Evolutionary conservation across 495 filamentous ascomycete species (phyloP).

Genomic region (Daldinia childiae): DNA sequence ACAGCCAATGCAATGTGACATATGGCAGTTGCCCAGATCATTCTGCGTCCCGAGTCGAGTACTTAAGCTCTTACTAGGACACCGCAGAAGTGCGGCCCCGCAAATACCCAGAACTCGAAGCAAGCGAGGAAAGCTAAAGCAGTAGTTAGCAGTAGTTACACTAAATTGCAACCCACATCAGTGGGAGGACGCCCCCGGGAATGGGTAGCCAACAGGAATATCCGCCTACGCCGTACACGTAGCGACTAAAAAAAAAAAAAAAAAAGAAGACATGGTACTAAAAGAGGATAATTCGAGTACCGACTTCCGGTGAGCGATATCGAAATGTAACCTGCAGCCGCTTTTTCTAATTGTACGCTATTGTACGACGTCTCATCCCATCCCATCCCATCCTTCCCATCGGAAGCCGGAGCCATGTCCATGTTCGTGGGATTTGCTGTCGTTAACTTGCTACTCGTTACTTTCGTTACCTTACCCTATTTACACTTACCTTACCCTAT

Average conservation of each 20-base stretch:
- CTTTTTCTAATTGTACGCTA: neutral
- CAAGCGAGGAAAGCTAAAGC: neutral
- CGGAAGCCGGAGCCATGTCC: slow-evolving; percentile 31
- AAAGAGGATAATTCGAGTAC: neutral
- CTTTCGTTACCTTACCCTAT: neutral
- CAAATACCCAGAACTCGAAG: slow-evolving; percentile 16
- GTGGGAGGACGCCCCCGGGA: slow-evolving; percentile 16
- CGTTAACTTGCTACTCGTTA: slow-evolving; percentile 8
- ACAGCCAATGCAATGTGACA: slow-evolving; percentile 34
- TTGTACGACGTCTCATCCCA: neutral
- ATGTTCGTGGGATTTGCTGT: slow-evolving; percentile 41
- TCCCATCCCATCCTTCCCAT: neutral
- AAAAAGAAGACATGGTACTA: no score
- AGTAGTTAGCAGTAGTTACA: neutral
- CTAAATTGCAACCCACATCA: neutral
- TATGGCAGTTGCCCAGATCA: slow-evolving; percentile 28
- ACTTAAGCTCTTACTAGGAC: slow-evolving; percentile 7
- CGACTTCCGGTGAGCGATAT: slow-evolving; percentile 6
- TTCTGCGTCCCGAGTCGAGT: slow-evolving; percentile 14
- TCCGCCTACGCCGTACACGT: slow-evolving; percentile 32
- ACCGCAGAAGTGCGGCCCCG: slow-evolving; percentile 11
- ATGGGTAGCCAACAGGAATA: slow-evolving; percentile 29
- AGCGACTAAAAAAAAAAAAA: slow-evolving; percentile 7
- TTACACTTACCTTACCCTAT: neutral
- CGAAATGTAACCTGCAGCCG: slow-evolving; percentile 13